Evolutionary conservation across 2,329 filamentous ascomycete genomes (phyloP).

Genomic region (Dryadomyces quercus-mongolicae): DNA sequence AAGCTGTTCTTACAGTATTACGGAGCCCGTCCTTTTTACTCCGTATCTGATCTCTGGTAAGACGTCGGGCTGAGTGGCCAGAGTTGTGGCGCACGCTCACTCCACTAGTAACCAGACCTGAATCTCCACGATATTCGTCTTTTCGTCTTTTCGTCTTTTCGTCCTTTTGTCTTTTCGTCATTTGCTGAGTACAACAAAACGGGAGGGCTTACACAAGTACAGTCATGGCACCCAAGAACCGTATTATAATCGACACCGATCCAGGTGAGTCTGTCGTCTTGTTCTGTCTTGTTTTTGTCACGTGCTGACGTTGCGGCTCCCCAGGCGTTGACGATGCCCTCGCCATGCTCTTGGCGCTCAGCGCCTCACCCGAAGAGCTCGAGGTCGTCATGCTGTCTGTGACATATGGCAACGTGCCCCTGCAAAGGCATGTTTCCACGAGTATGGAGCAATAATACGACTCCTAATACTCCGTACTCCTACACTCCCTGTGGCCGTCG

Average conservation of each 20-base stretch:
- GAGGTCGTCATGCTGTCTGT: conserved; percentile 78
- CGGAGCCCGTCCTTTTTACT: too few relatives aligned
- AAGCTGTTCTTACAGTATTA: too few relatives aligned
- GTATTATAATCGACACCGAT: conserved; percentile 93
- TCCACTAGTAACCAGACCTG: too few relatives aligned
- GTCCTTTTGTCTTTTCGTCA: neutral
- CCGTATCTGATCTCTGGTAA: too few relatives aligned
- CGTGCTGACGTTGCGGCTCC: neutral
- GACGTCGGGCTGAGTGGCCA: too few relatives aligned
- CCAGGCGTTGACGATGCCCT: conserved; percentile 81
- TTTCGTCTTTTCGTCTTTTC: too few relatives aligned
- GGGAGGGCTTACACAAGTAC: neutral
- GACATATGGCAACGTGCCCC: conserved; percentile 87
- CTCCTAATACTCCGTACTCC: too few relatives aligned
- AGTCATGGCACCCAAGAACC: conserved; percentile 53
- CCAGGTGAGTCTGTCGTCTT: conserved; percentile 42
- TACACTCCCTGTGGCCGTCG: too few relatives aligned
- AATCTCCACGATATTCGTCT: too few relatives aligned
- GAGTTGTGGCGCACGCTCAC: too few relatives aligned
- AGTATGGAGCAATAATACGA: too few relatives aligned
- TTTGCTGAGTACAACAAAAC: too few relatives aligned
- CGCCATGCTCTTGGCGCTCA: conserved; percentile 76
- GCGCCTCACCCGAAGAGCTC: conserved; percentile 69
- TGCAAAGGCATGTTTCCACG: conserved; percentile 50
- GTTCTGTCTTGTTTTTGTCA: conserved; percentile 3